A percentile compares a stretch with the other conserved stretches of the same genome.
These are phyloP conservation scores for Exophiala sp. DNA, from an alignment of 2,329 filamentous ascomycete genomes.

Conservation along the genomic window DNA sequence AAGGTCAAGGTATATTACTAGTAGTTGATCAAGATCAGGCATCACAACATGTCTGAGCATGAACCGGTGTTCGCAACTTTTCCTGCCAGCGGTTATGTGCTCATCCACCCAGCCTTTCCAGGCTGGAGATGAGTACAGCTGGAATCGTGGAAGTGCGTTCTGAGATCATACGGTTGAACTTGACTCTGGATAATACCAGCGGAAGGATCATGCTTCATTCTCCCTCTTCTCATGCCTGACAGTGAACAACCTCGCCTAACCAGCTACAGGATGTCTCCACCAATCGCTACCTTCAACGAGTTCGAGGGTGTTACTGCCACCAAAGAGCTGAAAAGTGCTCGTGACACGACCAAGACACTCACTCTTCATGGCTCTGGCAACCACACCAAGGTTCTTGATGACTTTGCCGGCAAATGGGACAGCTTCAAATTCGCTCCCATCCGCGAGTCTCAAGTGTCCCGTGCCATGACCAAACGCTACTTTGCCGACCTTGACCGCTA, in stretches of 20 bases:
- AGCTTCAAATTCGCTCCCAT: constrained; percentile 79
- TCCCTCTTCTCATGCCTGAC: constrained; percentile 30
- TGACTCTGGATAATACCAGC: constrained; percentile 99
- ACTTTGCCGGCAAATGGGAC: constrained; percentile 75
- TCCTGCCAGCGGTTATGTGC: constrained; percentile 17
- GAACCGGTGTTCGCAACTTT: constrained; percentile 60
- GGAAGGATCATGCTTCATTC: constrained; percentile 94
- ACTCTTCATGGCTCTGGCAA: constrained; percentile 34
- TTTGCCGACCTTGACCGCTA: constrained; percentile 84
- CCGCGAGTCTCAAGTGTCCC: constrained; percentile 86
- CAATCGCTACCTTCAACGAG: constrained; percentile 61
- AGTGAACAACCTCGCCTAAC: constrained; percentile 23
- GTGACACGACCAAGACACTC: constrained; percentile 41
- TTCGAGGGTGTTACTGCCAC: constrained; percentile 27
- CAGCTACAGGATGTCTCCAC: constrained; percentile 66
- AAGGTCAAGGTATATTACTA: constrained; percentile 48
- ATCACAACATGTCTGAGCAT: constrained; percentile 46
- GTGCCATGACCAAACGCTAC: constrained; percentile 91
- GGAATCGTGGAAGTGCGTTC: constrained; percentile 39
- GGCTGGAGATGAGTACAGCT: constrained; percentile 27
- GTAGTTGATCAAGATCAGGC: constrained; percentile 28
- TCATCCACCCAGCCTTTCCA: constrained; percentile 27
- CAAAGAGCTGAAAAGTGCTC: constrained; percentile 35
- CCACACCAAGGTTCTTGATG: constrained; percentile 55
- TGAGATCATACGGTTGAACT: constrained; percentile 94